These are phyloP conservation scores for Syzygium malaccense DNA, from an alignment of 441 rosid species.

Conservation along the genomic window DNA sequence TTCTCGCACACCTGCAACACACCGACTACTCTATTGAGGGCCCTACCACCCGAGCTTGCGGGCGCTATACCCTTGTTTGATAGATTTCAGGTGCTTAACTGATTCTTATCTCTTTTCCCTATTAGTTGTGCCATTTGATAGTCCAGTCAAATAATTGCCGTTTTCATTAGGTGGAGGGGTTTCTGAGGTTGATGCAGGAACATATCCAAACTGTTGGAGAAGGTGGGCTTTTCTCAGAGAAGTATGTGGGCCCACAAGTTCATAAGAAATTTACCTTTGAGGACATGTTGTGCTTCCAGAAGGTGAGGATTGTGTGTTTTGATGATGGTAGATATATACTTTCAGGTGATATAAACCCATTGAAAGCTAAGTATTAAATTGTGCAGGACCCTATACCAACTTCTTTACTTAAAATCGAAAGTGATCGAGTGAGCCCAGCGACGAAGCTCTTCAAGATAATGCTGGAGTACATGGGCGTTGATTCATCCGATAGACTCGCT, in stretches of 20 bases:
- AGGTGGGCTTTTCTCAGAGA: too few species aligned
- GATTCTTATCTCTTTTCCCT: background rate
- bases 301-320: conserved; percentile 31
- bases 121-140: background rate
- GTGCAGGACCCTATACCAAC: conserved; percentile 91
- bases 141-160: background rate
- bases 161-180: conserved; percentile 66
- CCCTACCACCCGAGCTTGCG: conserved; percentile 81
- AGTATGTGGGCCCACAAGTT: conserved; percentile 42
- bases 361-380: conserved; percentile 7
- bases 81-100: conserved; percentile 60
- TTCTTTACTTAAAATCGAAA: conserved; percentile 72
- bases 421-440: conserved; percentile 76
- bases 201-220: too few species aligned
- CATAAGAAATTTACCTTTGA: conserved; percentile 81
- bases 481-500: conserved; percentile 66
- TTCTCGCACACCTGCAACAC: too few species aligned
- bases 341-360: background rate
- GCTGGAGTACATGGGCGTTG: conserved; percentile 84
- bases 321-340: background rate
- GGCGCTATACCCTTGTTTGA: conserved; percentile 86
- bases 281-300: conserved; percentile 95
- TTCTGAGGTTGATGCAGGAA: conserved; percentile 13
- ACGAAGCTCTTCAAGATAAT: conserved; percentile 76
- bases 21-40: background rate